A percentile compares a stretch with the other conserved stretches of the same genome.
Conservation (phyloP, 129 eudicot species). For the Flaveria linearis region DNA sequence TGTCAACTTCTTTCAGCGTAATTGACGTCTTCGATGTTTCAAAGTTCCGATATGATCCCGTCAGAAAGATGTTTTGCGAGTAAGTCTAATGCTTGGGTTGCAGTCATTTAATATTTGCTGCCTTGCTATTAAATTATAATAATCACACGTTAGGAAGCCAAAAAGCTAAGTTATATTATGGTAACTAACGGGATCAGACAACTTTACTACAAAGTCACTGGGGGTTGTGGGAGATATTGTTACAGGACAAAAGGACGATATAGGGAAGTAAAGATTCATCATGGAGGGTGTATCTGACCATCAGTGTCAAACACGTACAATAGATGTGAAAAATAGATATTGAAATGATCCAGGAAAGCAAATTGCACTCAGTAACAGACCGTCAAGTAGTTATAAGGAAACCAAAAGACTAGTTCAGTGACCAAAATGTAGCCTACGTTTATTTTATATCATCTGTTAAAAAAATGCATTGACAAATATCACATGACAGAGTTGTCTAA, state of each 20-base stretch:
- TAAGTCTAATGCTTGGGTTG: conserved; percentile 35
- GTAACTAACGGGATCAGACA: background rate
- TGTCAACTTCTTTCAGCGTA: conserved; percentile 48
- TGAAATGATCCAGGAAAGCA: background rate
- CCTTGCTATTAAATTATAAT: background rate
- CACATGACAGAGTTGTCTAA: background rate
- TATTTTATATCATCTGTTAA: background rate
- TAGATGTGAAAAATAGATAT: background rate
- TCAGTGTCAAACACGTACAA: background rate
- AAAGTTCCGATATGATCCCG: conserved; percentile 74
- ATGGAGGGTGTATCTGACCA: background rate
- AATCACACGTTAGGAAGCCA: background rate
- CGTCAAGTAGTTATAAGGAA: background rate
- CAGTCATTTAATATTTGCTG: background rate
- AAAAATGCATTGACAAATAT: too few species aligned
- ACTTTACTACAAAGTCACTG: background rate
- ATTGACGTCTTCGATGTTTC: conserved; percentile 70
- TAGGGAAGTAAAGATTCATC: background rate
- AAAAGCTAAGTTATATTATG: background rate
- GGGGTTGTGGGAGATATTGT: background rate
- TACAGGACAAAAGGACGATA: background rate
- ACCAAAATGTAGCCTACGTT: background rate
- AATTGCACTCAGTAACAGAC: background rate
- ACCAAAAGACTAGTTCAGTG: background rate
- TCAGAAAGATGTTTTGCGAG: conserved; percentile 67